These are phyloP conservation scores for Hypsizygus marmoreus DNA, from an alignment of 768 basidiomycete genomes.

Conservation along the genomic window DNA sequence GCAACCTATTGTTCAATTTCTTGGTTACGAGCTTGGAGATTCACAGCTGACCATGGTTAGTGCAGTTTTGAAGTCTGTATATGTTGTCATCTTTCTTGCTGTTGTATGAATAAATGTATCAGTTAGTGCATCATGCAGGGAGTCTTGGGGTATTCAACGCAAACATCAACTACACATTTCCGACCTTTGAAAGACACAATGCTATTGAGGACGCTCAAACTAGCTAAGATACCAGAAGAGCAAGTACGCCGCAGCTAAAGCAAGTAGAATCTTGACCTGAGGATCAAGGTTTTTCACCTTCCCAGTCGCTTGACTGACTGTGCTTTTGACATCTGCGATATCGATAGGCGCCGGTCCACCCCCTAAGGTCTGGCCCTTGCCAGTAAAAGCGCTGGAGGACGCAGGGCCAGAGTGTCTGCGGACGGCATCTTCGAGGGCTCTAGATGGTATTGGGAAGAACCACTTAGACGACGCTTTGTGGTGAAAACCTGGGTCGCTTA, in stretches of 20 bases:
- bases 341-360: slow-evolving; percentile 43
- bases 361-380: slow-evolving; percentile 74
- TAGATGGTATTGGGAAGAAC: slow-evolving; percentile 25
- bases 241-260: slow-evolving; percentile 62
- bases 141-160: no score
- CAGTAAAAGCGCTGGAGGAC: slow-evolving; percentile 57
- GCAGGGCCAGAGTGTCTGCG: slow-evolving; percentile 48
- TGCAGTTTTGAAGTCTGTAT: no score
- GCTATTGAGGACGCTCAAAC: no score
- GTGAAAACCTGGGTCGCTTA: slow-evolving; percentile 35
- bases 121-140: no score
- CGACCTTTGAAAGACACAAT: not conserved
- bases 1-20: no score
- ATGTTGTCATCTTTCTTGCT: no score
- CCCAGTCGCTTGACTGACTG: slow-evolving; percentile 34
- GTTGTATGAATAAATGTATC: no score
- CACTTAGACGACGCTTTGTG: slow-evolving; percentile 2
- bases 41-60: no score
- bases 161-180: no score
- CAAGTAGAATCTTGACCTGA: slow-evolving; percentile 66
- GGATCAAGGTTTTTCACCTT: slow-evolving; percentile 58
- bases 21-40: no score
- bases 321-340: slow-evolving; percentile 32
- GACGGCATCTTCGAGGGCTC: slow-evolving; percentile 63
- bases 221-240: slow-evolving; percentile 57